Base-by-base conservation (phyloP, 2,329 filamentous ascomycete genomes). In the Microascus cirrosus region DNA sequence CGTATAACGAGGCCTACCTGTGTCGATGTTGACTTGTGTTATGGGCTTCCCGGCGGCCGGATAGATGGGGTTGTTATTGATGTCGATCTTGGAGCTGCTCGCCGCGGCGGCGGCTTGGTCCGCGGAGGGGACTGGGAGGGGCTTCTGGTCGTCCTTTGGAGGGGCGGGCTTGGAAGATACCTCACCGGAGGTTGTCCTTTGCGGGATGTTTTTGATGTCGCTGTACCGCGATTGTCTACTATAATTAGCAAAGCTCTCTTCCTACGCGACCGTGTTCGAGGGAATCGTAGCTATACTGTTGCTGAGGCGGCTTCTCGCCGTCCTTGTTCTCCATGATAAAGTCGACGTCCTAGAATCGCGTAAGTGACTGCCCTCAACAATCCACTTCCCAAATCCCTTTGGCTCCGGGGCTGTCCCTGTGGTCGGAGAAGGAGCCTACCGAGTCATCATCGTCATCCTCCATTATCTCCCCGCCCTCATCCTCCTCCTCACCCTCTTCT, bases 11-110 rank as follows among this genome's bases (percentile, higher is more conserved):
- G 11, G 59, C 69, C 22, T 62, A 82, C 80, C 80, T 72, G 83
- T 76, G 66, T 92, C 88, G 63, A 91, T 87, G 67, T 88, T 87
- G 54, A 90, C 75, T 61, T 85, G 87, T 8, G 85, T 87, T 57
- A 91, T 83, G 64, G 94, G 88, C 65, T 94, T 92, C 63, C 95
- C 94, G 24, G 85, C 85, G 2, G 80, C 77, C 20, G 87, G 84
- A 70, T 95, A 92, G 2, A 87, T 74, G 0, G 94, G 93, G 62
- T 91, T 89, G 3, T 81, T 87, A 69, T 95, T 84, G 57, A 96
- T 82, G 67, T 97, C 89, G 61, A 97, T 82, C 54, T 84, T 92
- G 13, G 91, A 96, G 59, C 87, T 92, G 48, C 87, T 75, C 70
- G 90, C 75, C 69, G 94, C 75, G 64, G 85, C 74, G 1, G 82